Conservation (phyloP, 108 stramenopile genomes). For the Cyclotella cryptica region DNA sequence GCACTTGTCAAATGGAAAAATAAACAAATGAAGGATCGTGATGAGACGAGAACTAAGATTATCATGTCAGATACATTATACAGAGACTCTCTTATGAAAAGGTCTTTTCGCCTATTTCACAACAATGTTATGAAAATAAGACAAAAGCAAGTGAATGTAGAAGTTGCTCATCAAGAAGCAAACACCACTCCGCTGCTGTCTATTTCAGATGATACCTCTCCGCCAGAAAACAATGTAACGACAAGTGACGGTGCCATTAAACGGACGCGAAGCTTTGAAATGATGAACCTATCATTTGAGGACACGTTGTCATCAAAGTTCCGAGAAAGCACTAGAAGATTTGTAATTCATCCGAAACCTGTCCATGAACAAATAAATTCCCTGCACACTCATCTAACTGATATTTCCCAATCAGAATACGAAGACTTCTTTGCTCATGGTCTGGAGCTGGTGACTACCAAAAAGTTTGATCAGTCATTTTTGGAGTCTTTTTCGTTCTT, state of each 20-base stretch:
- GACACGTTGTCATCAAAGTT: slow-evolving; percentile 1
- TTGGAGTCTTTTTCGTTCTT: background rate
- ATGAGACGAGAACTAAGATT: background rate
- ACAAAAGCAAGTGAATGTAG: background rate
- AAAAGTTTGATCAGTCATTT: background rate
- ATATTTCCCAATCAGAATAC: background rate
- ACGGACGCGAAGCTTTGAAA: background rate
- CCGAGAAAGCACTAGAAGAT: background rate
- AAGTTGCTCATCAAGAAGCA: background rate
- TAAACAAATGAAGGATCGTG: background rate
- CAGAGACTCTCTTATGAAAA: background rate
- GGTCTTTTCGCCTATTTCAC: background rate
- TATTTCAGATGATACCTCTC: background rate
- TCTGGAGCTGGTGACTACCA: background rate
- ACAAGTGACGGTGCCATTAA: background rate
- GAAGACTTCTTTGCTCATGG: background rate
- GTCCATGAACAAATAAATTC: background rate
- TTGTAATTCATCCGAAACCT: background rate
- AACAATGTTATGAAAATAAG: background rate
- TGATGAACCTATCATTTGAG: background rate
- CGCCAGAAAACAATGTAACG: background rate
- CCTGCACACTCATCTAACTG: background rate
- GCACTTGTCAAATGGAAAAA: background rate
- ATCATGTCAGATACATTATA: background rate
- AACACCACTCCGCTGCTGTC: background rate